A percentile compares a stretch with the other conserved stretches of the same genome.
These are phyloP conservation scores for Cyclostephanos tholiformis DNA, from an alignment of 108 stramenopile species.

Conservation along the genomic window DNA sequence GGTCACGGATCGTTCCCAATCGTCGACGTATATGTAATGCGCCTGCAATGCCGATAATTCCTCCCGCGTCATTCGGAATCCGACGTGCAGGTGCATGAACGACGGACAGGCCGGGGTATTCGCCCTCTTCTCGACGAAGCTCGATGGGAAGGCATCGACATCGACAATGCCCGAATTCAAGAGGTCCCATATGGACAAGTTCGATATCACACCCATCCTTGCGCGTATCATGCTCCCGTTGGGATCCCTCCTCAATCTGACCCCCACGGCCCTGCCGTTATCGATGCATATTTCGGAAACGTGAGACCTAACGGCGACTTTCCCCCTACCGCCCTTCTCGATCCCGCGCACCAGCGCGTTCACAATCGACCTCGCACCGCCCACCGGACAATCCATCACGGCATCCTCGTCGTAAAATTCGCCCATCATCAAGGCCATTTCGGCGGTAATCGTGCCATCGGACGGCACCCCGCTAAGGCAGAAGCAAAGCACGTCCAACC, in stretches of 20 bases:
- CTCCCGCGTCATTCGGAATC: slow-evolving; percentile 65
- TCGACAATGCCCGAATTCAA: slow-evolving; percentile 68
- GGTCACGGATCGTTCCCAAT: slow-evolving; percentile 75
- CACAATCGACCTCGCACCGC: slow-evolving; percentile 81
- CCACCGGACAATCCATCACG: slow-evolving; percentile 85
- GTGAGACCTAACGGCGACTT: slow-evolving; percentile 57
- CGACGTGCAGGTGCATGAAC: slow-evolving; percentile 87
- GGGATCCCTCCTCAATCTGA: slow-evolving; percentile 48
- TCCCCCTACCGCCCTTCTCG: slow-evolving; percentile 70
- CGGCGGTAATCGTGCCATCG: slow-evolving; percentile 86
- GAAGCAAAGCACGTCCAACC: slow-evolving; percentile 88
- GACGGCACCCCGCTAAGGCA: slow-evolving; percentile 83
- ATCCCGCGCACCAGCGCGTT: slow-evolving; percentile 89
- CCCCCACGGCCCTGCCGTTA: slow-evolving; percentile 68
- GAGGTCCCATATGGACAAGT: slow-evolving; percentile 76
- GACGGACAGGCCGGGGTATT: slow-evolving; percentile 67
- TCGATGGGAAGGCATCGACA: slow-evolving; percentile 47
- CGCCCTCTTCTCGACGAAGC: slow-evolving; percentile 56
- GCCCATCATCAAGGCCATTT: slow-evolving; percentile 94
- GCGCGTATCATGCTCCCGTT: slow-evolving; percentile 42
- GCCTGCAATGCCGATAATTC: slow-evolving; percentile 68
- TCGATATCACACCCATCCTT: slow-evolving; percentile 71
- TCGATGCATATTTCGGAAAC: slow-evolving; percentile 77
- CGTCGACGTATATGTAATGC: slow-evolving; percentile 87
- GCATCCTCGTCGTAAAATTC: slow-evolving; percentile 82